phyloP scores from a whole-genome alignment of 805 yeast species.

The Cyberlindnera mississippiensis region DNA sequence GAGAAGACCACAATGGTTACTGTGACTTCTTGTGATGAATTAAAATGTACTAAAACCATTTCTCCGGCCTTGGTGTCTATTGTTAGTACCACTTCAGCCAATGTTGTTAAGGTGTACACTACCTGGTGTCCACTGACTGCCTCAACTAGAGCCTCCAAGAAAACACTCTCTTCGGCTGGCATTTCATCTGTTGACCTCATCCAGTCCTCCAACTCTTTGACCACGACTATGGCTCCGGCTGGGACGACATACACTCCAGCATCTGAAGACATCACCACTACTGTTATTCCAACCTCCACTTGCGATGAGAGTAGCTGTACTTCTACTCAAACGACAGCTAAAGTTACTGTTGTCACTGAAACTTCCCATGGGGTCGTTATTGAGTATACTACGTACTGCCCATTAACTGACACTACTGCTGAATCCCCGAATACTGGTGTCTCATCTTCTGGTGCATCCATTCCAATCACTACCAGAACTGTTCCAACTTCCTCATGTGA shows the following conservation, averaged over 20 bases:
- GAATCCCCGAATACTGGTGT: neutral
- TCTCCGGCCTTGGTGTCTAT: conserved; percentile 23
- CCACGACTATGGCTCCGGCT: conserved; percentile 11
- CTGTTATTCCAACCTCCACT: conserved; percentile 14
- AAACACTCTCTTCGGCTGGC: neutral
- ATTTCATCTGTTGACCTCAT: neutral
- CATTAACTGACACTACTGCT: conserved; percentile 19
- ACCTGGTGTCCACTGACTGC: conserved; percentile 25
- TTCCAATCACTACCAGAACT: conserved; percentile 15
- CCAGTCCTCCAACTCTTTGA: neutral
- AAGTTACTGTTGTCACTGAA: conserved; percentile 23
- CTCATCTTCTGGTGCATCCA: neutral
- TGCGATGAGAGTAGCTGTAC: conserved; percentile 24
- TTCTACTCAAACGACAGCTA: conserved; percentile 26
- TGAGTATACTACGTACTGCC: conserved; percentile 36
- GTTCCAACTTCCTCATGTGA: conserved; percentile 17
- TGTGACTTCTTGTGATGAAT: conserved; percentile 16
- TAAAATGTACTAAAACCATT: conserved; percentile 15
- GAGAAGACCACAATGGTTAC: conserved; percentile 17
- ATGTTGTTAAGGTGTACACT: conserved; percentile 25
- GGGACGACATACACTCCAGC: neutral
- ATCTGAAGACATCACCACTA: conserved; percentile 1
- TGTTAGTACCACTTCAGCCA: conserved; percentile 33
- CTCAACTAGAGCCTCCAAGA: neutral
- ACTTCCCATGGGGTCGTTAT: conserved; percentile 28